These are phyloP conservation scores for Ophiostoma ulmi DNA, from an alignment of 2,329 filamentous ascomycete genomes.

Conservation along the genomic window DNA sequence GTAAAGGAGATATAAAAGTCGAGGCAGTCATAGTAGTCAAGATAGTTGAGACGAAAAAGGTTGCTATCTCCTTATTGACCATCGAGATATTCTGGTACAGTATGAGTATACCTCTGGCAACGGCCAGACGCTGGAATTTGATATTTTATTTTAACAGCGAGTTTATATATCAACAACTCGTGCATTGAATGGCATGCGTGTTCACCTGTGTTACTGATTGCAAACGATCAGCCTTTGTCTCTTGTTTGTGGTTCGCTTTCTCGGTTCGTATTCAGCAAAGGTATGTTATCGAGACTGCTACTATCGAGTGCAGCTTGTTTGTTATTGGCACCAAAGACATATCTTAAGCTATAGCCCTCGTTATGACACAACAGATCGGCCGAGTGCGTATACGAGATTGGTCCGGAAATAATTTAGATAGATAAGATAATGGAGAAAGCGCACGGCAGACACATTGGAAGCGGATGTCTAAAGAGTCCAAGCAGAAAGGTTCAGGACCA, in stretches of 20 bases:
- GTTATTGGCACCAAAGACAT: neutral
- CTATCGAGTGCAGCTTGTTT: neutral
- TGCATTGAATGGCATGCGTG: neutral
- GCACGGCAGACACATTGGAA: neutral
- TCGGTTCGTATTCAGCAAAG: neutral
- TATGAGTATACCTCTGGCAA: neutral
- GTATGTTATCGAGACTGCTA: neutral
- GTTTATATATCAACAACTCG: neutral
- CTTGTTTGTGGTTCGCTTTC: neutral
- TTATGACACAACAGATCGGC: constrained; percentile 3
- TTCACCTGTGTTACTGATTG: too few relatives aligned
- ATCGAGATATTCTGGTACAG: neutral
- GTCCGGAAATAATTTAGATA: neutral
- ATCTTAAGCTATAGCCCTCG: neutral
- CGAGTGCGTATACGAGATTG: neutral
- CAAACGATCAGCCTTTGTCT: neutral
- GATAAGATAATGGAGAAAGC: neutral
- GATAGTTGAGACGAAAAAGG: too few relatives aligned
- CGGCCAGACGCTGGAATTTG: neutral
- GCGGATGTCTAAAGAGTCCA: neutral
- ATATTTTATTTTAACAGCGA: neutral
- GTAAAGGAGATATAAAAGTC: neutral
- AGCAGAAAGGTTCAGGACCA: neutral
- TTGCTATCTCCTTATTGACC: neutral
- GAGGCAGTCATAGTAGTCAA: neutral